A percentile compares a stretch with the other conserved stretches of the same genome.
Conservation (phyloP, 257 asterid genomes). For the Solanum arcanum region DNA sequence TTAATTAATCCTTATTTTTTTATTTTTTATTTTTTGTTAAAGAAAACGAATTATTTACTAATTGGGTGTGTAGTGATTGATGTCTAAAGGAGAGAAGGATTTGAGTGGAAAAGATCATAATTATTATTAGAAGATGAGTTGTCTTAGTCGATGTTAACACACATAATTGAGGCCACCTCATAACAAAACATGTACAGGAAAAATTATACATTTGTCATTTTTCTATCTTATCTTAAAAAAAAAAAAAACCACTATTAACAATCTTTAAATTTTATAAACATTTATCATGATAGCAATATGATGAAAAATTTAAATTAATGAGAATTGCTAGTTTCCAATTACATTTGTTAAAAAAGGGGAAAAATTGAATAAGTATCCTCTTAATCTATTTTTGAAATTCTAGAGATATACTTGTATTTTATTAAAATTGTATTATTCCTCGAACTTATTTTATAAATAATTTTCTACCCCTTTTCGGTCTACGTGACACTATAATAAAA, state of each 20-base stretch:
- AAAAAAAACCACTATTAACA: background rate
- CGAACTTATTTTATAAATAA: no score
- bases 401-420: no score
- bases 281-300: background rate
- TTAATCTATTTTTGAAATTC: no score
- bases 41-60: background rate
- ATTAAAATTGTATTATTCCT: accelerated
- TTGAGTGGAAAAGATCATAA: background rate
- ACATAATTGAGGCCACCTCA: background rate
- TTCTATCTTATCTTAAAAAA: background rate
- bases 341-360: no score
- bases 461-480: accelerated
- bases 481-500: no score
- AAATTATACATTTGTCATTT: background rate
- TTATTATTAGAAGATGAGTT: background rate
- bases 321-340: background rate
- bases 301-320: background rate
- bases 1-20: background rate
- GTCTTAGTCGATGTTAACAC: background rate
- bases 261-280: background rate
- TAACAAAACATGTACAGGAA: background rate
- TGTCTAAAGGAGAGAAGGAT: background rate
- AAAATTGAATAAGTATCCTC: no score
- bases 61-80: background rate
- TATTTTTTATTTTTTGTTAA: no score